Percentiles rank a stretch among this genome's conserved stretches.
Conservation (phyloP, 352 stramenopile species). For the Pythium pyrilobum region DNA sequence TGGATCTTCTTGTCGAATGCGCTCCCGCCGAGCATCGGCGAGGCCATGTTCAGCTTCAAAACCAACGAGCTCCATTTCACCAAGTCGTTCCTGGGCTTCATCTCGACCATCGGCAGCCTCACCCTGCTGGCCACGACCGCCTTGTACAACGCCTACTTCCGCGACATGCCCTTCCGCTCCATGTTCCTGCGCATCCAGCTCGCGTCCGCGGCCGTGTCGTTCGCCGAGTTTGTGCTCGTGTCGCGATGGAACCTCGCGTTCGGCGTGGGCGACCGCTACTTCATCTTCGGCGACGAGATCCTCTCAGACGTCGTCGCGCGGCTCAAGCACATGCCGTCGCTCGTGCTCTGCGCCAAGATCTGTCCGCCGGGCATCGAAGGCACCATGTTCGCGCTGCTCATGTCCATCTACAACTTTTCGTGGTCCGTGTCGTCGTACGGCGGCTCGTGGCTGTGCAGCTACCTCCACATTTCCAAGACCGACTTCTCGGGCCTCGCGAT, state of each 20-base stretch:
- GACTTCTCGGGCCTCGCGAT: constrained; percentile 56
- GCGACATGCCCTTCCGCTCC: constrained; percentile 65
- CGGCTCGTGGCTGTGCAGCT: constrained; percentile 71
- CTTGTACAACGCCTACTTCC: constrained; percentile 78
- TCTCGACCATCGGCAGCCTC: constrained; percentile 69
- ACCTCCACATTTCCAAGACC: constrained; percentile 69
- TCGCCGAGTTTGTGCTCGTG: constrained; percentile 69
- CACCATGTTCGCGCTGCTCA: constrained; percentile 93
- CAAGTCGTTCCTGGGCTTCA: constrained; percentile 74
- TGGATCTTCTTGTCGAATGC: constrained; percentile 83
- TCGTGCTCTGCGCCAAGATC: constrained; percentile 94
- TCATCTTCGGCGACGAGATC: constrained; percentile 82
- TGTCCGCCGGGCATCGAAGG: constrained; percentile 95
- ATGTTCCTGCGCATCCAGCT: constrained; percentile 78
- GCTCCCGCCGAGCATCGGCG: constrained; percentile 57
- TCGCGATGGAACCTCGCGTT: constrained; percentile 56
- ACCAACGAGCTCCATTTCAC: constrained; percentile 68
- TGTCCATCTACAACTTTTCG: constrained; percentile 85
- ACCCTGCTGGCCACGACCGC: constrained; percentile 66
- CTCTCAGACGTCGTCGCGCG: constrained; percentile 72
- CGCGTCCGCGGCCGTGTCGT: constrained; percentile 54
- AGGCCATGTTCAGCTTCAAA: constrained; percentile 86
- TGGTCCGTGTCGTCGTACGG: constrained; percentile 75
- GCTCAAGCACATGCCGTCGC: constrained; percentile 89
- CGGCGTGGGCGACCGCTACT: constrained; percentile 60